phyloP scores from a whole-genome alignment of 768 basidiomycete genomes.

The Suillus cothurnatus region DNA sequence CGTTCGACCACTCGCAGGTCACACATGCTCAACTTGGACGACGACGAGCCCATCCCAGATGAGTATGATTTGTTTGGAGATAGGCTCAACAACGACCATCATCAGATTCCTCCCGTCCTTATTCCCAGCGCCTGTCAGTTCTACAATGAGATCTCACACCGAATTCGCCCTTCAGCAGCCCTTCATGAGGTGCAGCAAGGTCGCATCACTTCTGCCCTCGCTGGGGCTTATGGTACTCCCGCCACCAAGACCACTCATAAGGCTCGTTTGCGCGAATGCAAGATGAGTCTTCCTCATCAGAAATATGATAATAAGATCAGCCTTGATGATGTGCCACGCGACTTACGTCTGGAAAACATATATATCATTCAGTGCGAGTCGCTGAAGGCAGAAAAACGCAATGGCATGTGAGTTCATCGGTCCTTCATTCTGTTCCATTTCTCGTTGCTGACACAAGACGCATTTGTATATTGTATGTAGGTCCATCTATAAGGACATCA shows the following conservation, averaged over 20 bases:
- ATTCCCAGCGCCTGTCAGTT: not conserved
- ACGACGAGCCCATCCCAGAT: not conserved
- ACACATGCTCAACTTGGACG: not conserved
- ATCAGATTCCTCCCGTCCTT: not conserved
- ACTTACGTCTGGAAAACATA: not conserved
- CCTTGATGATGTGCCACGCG: not conserved
- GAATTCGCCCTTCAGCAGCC: not conserved
- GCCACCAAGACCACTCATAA: not conserved
- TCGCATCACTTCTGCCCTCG: not conserved
- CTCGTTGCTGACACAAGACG: too few relatives aligned
- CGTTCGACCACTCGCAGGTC: not conserved
- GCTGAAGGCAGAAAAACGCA: not conserved
- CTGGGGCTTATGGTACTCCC: not conserved
- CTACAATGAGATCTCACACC: conserved; percentile 2
- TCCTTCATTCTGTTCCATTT: too few relatives aligned
- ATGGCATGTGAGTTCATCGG: not conserved
- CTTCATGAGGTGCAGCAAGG: not conserved
- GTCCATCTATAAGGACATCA: not conserved
- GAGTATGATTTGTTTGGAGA: not conserved
- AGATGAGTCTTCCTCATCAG: not conserved
- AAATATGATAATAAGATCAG: not conserved
- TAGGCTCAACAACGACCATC: not conserved
- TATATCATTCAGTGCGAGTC: not conserved
- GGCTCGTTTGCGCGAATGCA: not conserved
- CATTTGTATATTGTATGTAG: too few relatives aligned